Evolutionary conservation across 2,329 filamentous ascomycete genomes (phyloP).

Genomic region (Diaporthe caulivora): DNA sequence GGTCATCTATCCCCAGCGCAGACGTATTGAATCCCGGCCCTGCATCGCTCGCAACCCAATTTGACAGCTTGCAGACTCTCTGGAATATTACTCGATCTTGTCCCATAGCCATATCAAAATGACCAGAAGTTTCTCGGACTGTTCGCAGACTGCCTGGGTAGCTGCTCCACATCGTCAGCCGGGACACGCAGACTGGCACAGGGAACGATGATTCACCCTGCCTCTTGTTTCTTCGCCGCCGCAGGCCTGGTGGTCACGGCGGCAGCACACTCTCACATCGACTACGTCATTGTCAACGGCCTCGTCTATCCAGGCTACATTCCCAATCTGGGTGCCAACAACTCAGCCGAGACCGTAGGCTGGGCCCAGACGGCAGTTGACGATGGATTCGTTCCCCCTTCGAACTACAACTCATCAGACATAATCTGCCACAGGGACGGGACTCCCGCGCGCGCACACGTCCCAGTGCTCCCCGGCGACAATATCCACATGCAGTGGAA

Average conservation of each 20-base stretch:
- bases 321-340: conserved; percentile 40
- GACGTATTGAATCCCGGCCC: background rate
- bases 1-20: background rate
- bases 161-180: background rate
- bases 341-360: conserved; percentile 54
- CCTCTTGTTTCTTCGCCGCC: background rate
- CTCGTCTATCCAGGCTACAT: conserved; percentile 58
- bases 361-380: conserved; percentile 66
- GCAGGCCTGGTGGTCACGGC: background rate
- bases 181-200: background rate
- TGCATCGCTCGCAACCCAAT: too few relatives aligned
- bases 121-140: background rate
- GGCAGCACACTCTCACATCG: conserved; percentile 48
- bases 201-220: background rate
- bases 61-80: background rate
- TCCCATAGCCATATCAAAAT: background rate
- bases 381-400: conserved; percentile 64
- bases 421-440: conserved; percentile 74
- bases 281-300: conserved; percentile 57
- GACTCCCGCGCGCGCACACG: conserved; percentile 62
- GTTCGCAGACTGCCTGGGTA: background rate
- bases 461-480: conserved; percentile 68
- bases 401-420: conserved; percentile 59
- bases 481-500: conserved; percentile 71
- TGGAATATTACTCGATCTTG: background rate